Evolutionary conservation across 768 basidiomycete genomes (phyloP).

Genomic region (Pulveroboletus sp.): DNA sequence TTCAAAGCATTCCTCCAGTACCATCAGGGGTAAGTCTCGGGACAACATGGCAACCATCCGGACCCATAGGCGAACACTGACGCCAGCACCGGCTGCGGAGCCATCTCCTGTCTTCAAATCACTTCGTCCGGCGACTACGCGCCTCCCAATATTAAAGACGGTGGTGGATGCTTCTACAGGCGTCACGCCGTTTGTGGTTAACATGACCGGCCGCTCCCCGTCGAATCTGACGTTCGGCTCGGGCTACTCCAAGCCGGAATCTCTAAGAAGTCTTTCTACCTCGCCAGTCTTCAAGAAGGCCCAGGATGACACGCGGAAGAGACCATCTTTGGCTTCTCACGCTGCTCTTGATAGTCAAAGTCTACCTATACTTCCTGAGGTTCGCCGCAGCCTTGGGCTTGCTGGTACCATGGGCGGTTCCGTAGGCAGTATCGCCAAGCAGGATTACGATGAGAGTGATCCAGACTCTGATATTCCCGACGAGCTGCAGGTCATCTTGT

Average conservation of each 20-base stretch:
- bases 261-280: conserved; percentile 15
- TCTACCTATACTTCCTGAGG: conserved; percentile 44
- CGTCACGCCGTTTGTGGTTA: conserved; percentile 24
- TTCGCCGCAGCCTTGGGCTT: conserved; percentile 56
- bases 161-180: conserved; percentile 24
- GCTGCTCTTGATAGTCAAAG: conserved; percentile 18
- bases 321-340: conserved; percentile 16
- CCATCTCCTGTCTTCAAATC: conserved; percentile 57
- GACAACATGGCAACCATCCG: conserved; percentile 20
- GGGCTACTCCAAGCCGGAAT: conserved; percentile 28
- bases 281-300: conserved; percentile 37
- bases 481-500: conserved; percentile 63
- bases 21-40: conserved; percentile 22
- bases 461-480: conserved; percentile 80
- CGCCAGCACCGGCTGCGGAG: conserved; percentile 55
- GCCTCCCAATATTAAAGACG: conserved; percentile 15
- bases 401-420: conserved; percentile 66
- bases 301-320: conserved; percentile 19
- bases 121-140: conserved; percentile 44
- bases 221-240: conserved; percentile 38
- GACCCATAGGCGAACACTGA: conserved; percentile 51
- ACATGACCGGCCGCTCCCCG: conserved; percentile 19
- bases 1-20: conserved; percentile 27
- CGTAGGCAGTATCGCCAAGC: conserved; percentile 42
- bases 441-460: conserved; percentile 50